These are phyloP conservation scores for Puccinia triticina DNA, from an alignment of 1,284 basidiomycete species.

Conservation along the genomic window DNA sequence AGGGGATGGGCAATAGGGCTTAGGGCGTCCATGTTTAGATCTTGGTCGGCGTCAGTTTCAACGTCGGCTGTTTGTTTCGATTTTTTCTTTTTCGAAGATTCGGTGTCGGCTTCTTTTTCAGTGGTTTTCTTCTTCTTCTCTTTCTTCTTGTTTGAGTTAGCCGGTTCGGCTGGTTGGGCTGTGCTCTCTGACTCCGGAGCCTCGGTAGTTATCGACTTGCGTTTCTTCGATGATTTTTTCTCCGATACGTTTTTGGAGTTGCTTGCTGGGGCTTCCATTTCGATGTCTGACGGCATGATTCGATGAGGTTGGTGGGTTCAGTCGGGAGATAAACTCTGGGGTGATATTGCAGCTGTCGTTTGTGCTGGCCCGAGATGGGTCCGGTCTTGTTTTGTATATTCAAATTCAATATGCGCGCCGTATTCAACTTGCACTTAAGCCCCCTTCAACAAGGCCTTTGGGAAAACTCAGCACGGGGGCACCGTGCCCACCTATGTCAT, in stretches of 20 bases:
- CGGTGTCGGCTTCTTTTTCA: background rate
- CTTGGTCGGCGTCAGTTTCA: slow-evolving; percentile 13
- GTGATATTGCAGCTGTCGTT: too few species aligned
- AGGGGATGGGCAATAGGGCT: slow-evolving; percentile 87
- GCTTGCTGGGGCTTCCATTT: background rate
- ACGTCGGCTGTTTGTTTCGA: background rate
- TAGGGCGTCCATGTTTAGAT: slow-evolving; percentile 67
- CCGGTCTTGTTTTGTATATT: background rate
- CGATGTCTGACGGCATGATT: background rate
- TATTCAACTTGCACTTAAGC: background rate
- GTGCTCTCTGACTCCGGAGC: background rate
- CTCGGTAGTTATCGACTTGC: slow-evolving; percentile 9
- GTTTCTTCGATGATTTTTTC: slow-evolving; percentile 17
- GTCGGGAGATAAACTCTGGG: too few species aligned
- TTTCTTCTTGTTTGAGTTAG: slow-evolving; percentile 10
- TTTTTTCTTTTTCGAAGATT: slow-evolving; percentile 13
- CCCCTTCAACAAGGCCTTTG: too few species aligned
- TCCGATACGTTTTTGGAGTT: background rate
- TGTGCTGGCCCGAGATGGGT: background rate
- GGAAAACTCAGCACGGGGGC: too few species aligned
- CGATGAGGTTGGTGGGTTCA: background rate
- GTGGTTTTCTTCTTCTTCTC: slow-evolving; percentile 7
- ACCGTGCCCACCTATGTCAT: too few species aligned
- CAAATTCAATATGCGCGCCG: background rate
- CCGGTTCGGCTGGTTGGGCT: background rate